A percentile compares a stretch with the other conserved stretches of the same genome.
Evolutionary conservation across 2,329 filamentous ascomycete genomes (phyloP).

Genomic region (Epicoccum nigrum): DNA sequence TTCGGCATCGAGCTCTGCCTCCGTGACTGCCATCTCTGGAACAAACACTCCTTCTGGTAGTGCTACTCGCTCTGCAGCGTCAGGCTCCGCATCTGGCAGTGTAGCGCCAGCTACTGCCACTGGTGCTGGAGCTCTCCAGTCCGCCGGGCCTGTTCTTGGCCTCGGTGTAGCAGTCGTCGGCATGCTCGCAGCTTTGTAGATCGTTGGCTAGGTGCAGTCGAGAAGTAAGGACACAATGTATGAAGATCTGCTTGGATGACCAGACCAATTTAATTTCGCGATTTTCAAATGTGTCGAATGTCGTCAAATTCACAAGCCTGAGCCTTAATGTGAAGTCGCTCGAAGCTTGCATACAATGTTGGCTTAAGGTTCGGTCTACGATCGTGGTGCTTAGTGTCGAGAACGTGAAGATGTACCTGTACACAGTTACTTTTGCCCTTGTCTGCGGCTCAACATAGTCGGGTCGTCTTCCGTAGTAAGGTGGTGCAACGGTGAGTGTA

Average conservation of each 20-base stretch:
- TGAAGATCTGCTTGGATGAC: no score
- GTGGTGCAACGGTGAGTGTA: conserved; percentile 4
- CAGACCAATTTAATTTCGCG: not conserved
- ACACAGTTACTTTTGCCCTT: not conserved
- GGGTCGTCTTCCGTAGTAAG: not conserved
- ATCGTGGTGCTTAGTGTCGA: not conserved
- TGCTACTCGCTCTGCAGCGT: not conserved
- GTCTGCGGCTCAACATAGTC: not conserved
- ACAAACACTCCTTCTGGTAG: conserved; percentile 15
- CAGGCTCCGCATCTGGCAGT: conserved; percentile 2
- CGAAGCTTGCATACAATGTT: not conserved
- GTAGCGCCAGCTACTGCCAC: conserved; percentile 16
- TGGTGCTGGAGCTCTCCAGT: conserved; percentile 31
- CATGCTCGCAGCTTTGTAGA: conserved; percentile 36
- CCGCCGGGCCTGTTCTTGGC: conserved; percentile 31
- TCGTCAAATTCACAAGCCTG: not conserved
- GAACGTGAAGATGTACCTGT: not conserved
- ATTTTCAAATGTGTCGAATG: not conserved
- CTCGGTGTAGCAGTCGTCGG: conserved; percentile 37
- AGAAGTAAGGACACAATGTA: no score
- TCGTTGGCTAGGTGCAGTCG: not conserved
- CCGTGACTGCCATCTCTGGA: conserved; percentile 5
- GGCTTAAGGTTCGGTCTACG: not conserved
- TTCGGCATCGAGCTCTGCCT: conserved; percentile 8
- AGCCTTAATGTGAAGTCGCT: not conserved